A percentile compares a stretch with the other conserved stretches of the same genome.
phyloP scores from a whole-genome alignment of 306 rosid genomes.

The Parietaria judaica region DNA sequence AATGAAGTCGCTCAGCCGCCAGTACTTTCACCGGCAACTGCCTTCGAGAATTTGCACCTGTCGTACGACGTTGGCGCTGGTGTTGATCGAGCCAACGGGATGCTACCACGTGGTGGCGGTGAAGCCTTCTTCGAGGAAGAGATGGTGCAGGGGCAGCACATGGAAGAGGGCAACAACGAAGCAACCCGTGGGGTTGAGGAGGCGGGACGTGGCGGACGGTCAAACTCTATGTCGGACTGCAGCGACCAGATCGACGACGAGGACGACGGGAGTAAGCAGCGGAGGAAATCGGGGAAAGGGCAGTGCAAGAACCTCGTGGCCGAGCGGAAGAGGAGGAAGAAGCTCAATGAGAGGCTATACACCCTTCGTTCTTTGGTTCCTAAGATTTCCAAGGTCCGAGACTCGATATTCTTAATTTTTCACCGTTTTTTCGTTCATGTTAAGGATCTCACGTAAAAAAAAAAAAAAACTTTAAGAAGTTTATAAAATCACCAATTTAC shows the following conservation, averaged over 20 bases:
- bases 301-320: conserved; percentile 78
- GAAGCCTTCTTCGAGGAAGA: conserved; percentile 39
- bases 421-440: too few species aligned
- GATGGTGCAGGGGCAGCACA: conserved; percentile 22
- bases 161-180: conserved; percentile 33
- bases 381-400: conserved; percentile 58
- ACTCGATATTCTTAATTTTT: too few species aligned
- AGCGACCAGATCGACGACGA: conserved; percentile 83
- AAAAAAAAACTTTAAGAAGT: too few species aligned
- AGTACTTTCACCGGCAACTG: conserved; percentile 11
- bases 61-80: conserved; percentile 34
- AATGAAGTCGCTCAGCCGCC: conserved; percentile 29
- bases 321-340: conserved; percentile 91
- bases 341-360: conserved; percentile 78
- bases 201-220: conserved; percentile 46
- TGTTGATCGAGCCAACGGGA: conserved; percentile 29
- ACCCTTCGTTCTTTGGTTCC: conserved; percentile 87
- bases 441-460: too few species aligned
- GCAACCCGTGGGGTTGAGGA: conserved; percentile 49
- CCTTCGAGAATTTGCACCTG: conserved; percentile 39
- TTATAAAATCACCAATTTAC: too few species aligned
- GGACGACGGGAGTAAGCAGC: conserved; percentile 48
- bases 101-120: too few species aligned
- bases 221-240: conserved; percentile 75
- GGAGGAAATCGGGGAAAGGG: conserved; percentile 58